Base-by-base conservation (phyloP, 768 basidiomycete species). In the Xerocomus brunneocitrinus region DNA sequence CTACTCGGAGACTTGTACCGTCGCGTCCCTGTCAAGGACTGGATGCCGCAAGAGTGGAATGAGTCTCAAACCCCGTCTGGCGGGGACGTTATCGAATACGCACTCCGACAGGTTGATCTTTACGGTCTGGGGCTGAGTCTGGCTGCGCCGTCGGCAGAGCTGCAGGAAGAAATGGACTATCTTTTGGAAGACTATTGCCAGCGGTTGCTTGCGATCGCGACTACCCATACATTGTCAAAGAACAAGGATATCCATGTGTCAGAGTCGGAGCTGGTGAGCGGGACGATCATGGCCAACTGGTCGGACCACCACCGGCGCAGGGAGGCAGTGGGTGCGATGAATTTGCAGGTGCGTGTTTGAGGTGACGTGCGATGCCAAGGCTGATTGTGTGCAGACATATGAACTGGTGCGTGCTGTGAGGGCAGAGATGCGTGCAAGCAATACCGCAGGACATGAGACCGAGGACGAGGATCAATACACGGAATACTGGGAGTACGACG, bases 1-100 rank as follows among this genome's bases (percentile, higher is more conserved):
- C 58, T 76, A 1, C 67, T 82, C 0, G 80, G 80, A 24, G 2
- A 62, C 1, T 62, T 81, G 30, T 81, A 70, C 55, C 75, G 79
- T 22, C 73, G 68, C 4, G 74, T 81, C 12, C 75, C 75, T 0
- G 48, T 70, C 31, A 58, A 62, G 39, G 64, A 69, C 28, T 73
- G 68, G 58, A 60, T 64, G 38, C 72, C 68, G 2, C 50, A 51
- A 10, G 60, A 61, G 22, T 62, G 63, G 65, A 47, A 55, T 19
- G 31, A 44, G 10, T 5, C 35, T 8, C 10, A 44, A 1, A 54
- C 65, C 27, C 67, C 70, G 9, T 68, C 67, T 19, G 62, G 66
- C 38, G 71, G 69, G 31, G 55, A 57, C 4, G 4, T 54, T 1
- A 60, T 76, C 6, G 54, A 62, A 19, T 9, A 22, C 1, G 71